A percentile compares a stretch with the other conserved stretches of the same genome.
Evolutionary conservation across 2,329 filamentous ascomycete genomes (phyloP).

Genomic region (Chaetomium strumarium): DNA sequence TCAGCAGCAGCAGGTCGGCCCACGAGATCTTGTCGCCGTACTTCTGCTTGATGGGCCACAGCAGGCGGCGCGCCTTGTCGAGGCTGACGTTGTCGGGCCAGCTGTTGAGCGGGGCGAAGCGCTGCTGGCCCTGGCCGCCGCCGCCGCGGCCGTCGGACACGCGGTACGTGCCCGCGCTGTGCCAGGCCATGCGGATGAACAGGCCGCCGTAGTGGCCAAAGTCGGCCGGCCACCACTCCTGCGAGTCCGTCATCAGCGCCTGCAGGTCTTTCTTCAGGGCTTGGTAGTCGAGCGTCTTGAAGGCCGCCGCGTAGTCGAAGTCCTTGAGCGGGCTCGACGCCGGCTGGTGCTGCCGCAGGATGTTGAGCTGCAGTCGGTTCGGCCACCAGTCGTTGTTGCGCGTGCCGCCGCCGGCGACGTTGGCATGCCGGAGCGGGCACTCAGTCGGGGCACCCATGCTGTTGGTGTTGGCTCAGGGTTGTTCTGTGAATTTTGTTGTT

Average conservation of each 20-base stretch:
- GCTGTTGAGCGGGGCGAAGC: constrained; percentile 74
- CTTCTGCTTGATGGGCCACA: constrained; percentile 81
- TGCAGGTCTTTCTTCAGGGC: constrained; percentile 68
- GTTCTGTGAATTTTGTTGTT: no score
- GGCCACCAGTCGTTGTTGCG: constrained; percentile 72
- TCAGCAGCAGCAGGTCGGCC: constrained; percentile 66
- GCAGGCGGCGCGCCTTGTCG: constrained; percentile 72
- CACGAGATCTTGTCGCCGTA: constrained; percentile 79
- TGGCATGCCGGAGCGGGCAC: constrained; percentile 32
- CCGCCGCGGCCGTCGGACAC: constrained; percentile 70
- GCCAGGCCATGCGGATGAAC: constrained; percentile 78
- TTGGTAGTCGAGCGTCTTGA: constrained; percentile 65
- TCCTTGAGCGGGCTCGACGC: constrained; percentile 59
- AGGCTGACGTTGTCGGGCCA: constrained; percentile 76
- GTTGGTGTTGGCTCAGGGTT: background rate
- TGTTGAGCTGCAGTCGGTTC: constrained; percentile 58
- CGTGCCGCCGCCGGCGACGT: constrained; percentile 57
- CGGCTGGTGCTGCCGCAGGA: constrained; percentile 65
- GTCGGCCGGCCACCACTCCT: constrained; percentile 78
- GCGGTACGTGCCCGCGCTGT: constrained; percentile 73
- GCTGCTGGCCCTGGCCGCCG: constrained; percentile 67
- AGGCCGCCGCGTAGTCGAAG: constrained; percentile 67
- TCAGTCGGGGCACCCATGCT: constrained; percentile 19
- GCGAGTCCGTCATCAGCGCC: constrained; percentile 69
- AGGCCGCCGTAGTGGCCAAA: constrained; percentile 77